Percentiles rank a stretch among this genome's conserved stretches.
phyloP scores from a whole-genome alignment of 108 stramenopile genomes.

The Poteriospumella lacustris region DNA sequence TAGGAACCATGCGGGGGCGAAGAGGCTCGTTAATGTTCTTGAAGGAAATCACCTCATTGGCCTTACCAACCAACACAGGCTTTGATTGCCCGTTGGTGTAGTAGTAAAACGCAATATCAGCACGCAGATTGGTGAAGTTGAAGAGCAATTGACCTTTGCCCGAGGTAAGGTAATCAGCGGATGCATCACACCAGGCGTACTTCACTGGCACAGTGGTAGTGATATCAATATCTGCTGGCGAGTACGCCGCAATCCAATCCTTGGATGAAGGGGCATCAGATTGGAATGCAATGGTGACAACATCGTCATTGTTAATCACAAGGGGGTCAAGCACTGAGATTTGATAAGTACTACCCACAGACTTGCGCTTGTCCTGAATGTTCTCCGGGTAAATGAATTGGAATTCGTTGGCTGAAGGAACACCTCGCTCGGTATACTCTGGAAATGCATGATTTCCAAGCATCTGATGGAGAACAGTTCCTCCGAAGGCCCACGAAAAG shows the following conservation, averaged over 20 bases:
- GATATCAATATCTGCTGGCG: slow-evolving; percentile 5
- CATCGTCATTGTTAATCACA: slow-evolving; percentile 2
- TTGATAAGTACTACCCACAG: too few relatives aligned
- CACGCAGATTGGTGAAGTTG: slow-evolving; percentile 4
- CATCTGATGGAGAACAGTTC: too few relatives aligned
- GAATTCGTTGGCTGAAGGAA: too few relatives aligned
- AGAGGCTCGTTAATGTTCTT: slow-evolving; percentile 6
- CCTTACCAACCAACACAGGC: not conserved
- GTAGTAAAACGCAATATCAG: slow-evolving; percentile 22
- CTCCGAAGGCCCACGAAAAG: too few relatives aligned
- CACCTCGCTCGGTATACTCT: too few relatives aligned
- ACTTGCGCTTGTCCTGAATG: too few relatives aligned
- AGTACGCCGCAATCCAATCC: not conserved
- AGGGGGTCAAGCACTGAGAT: not conserved
- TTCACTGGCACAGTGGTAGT: not conserved
- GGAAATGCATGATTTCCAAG: too few relatives aligned
- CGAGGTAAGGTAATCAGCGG: not conserved
- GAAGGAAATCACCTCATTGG: not conserved
- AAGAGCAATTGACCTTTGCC: not conserved
- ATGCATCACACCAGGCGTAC: not conserved
- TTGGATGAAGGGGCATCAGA: not conserved
- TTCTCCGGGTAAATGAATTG: too few relatives aligned
- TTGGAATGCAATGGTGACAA: not conserved
- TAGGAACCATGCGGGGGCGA: slow-evolving; percentile 12
- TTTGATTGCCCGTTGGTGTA: not conserved